Conservation (phyloP, 2,329 filamentous ascomycete species). For the Aspergillus ruber region DNA sequence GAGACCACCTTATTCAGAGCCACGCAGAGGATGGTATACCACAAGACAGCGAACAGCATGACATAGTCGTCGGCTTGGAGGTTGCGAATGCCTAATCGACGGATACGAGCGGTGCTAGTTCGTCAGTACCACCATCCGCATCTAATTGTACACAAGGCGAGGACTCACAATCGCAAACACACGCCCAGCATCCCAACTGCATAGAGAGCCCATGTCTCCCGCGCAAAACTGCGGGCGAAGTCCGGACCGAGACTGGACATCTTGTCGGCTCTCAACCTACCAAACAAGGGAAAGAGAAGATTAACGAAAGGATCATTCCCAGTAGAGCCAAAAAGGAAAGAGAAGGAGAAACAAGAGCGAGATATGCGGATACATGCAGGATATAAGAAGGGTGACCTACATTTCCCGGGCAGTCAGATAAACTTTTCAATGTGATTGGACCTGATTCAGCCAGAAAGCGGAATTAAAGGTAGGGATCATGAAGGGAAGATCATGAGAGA, state of each 20-base stretch:
- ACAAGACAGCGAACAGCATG: constrained; percentile 49
- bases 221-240: constrained; percentile 23
- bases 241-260: constrained; percentile 25
- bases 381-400: neutral
- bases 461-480: neutral
- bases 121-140: neutral
- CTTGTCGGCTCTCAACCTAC: constrained; percentile 14
- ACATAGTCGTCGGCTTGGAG: constrained; percentile 52
- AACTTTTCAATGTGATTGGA: neutral
- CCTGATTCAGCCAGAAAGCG: neutral
- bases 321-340: neutral
- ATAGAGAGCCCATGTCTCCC: constrained; percentile 39
- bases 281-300: constrained; percentile 5
- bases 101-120: constrained; percentile 32
- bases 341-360: neutral
- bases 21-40: constrained; percentile 52
- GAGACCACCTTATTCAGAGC: constrained; percentile 50
- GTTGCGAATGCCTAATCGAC: constrained; percentile 41
- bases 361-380: neutral
- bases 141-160: neutral
- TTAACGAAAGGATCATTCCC: neutral
- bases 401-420: neutral
- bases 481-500: neutral
- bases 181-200: constrained; percentile 32
- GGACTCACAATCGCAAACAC: constrained; percentile 33